phyloP scores from a whole-genome alignment of 306 rosid genomes.

The Quercus rubra region DNA sequence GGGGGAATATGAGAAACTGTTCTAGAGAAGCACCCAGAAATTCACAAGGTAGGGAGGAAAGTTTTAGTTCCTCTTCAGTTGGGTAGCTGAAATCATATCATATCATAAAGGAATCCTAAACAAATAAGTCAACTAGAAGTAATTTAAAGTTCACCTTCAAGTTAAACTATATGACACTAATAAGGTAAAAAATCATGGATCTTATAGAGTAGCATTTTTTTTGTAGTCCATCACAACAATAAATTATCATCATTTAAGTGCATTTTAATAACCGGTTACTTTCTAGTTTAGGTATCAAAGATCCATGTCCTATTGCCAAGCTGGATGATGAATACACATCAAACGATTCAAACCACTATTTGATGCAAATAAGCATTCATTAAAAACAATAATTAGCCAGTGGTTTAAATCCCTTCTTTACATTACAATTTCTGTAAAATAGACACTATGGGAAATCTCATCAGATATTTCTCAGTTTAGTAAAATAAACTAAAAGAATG shows the following conservation, averaged over 20 bases:
- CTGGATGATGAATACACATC: slow-evolving; percentile 7
- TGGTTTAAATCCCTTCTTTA: slow-evolving; percentile 6
- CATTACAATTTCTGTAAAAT: neutral
- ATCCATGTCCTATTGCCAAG: neutral
- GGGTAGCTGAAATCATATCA: neutral
- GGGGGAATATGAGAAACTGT: neutral
- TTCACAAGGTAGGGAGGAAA: neutral
- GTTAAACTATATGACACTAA: slow-evolving; percentile 11
- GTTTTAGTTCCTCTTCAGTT: neutral
- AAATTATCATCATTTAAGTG: no score
- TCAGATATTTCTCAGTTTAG: neutral
- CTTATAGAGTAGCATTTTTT: neutral
- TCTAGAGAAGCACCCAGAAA: neutral
- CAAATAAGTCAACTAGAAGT: neutral
- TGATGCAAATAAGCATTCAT: neutral
- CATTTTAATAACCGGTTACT: neutral
- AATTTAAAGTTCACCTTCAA: neutral
- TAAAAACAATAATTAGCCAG: neutral
- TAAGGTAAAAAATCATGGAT: neutral
- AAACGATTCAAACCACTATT: neutral
- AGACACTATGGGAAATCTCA: neutral
- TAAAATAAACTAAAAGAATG: neutral
- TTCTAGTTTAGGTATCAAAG: neutral
- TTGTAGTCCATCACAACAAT: neutral
- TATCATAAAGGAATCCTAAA: neutral